Evolutionary conservation across 371 early-diverging fungal species (phyloP), one percentile per base, ranked within the genome.

Genomic region (Apophysomyces variabilis): DNA sequence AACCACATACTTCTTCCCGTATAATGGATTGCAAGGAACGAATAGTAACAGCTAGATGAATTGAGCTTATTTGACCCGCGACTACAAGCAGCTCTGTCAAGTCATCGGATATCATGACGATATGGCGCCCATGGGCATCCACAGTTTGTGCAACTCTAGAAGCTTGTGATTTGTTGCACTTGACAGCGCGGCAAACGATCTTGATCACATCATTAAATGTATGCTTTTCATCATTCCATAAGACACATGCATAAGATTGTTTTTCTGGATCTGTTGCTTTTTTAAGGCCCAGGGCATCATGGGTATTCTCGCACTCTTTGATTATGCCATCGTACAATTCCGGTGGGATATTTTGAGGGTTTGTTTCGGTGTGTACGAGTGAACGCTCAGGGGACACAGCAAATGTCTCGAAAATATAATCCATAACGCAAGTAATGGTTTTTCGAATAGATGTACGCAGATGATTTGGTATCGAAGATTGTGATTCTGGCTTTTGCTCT

Each of bases 181-280:
- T 66, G 26, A 89, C 85, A 5, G 93, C 89, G 13, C 81, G 78
- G 18, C 76, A 76, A 39, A 95, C 89, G 54, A 90, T 86, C 41
- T 86, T 83, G 47, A 96, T 96, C 38, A 96, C 97, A 60, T 93
- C 93, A 64, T 92, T 85, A 76, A 95, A 97, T 1, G 94, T 93
- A 69, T 99, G 99, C 18, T 85, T 82, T 73, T 99, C 97, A 75
- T 99, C 99, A 75, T 99, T 97, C 97, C 97, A 99, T 46, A 99
- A 79, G 14, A 95, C 82, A 59, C 90, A 84, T 0, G 88, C 85
- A 66, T 85, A 92, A 1, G 59, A 61, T 21, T 70, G 72, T 7
- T 60, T 67, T 32, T 64, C 46, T 11, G 38, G 44, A 39, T 57
- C 46, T 26, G 54, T 58, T 12, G 35, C 36, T 5, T 57, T 66